Evolutionary conservation across 805 yeast genomes (phyloP).

Genomic region (Monosporozyma aquatica): DNA sequence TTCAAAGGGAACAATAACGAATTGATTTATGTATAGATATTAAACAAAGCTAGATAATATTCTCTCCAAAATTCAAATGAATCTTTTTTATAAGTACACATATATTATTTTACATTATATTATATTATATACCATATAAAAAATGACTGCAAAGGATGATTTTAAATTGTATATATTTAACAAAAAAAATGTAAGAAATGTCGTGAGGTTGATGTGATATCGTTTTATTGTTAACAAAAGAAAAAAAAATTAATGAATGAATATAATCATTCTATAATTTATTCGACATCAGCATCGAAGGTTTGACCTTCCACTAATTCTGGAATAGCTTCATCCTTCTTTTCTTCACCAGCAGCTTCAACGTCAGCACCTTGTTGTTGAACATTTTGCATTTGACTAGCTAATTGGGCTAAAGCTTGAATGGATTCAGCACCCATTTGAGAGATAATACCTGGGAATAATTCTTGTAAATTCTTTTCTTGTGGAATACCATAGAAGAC

Average conservation of each 20-base stretch:
- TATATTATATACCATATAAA: not conserved
- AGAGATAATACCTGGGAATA: slow-evolving; percentile 89
- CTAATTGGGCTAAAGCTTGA: slow-evolving; percentile 79
- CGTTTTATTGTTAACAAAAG: no score
- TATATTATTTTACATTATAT: slow-evolving; percentile 2
- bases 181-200: slow-evolving; percentile 1
- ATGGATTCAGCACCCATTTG: slow-evolving; percentile 95
- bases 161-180: no score
- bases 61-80: no score
- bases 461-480: slow-evolving; percentile 84
- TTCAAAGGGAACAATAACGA: not conserved
- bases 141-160: not conserved
- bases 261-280: no score
- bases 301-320: slow-evolving; percentile 33
- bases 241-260: no score
- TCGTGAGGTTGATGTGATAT: no score
- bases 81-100: slow-evolving; percentile 2
- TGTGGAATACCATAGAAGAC: slow-evolving; percentile 93
- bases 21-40: no score
- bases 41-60: no score
- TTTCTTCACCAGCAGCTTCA: slow-evolving; percentile 39
- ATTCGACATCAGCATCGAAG: slow-evolving; percentile 34
- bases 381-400: slow-evolving; percentile 68
- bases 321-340: slow-evolving; percentile 60
- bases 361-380: slow-evolving; percentile 42